A percentile compares a stretch with the other conserved stretches of the same genome.
Evolutionary conservation across 2,329 filamentous ascomycete species (phyloP).

Genomic region (Ophiocordyceps camponoti-saundersi): DNA sequence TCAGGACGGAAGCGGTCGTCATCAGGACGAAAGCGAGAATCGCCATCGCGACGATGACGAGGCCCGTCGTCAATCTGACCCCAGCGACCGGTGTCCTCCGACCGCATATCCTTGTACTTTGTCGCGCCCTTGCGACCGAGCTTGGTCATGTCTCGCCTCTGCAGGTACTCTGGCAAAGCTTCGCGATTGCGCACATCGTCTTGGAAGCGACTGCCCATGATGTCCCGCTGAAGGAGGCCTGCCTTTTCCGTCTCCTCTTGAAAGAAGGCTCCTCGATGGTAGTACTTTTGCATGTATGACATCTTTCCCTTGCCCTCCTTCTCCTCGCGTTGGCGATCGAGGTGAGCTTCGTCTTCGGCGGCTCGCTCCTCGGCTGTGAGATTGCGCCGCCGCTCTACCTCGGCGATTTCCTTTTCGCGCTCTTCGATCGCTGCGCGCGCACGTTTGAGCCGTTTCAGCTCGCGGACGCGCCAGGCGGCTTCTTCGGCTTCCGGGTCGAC

Average conservation of each 20-base stretch:
- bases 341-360: conserved; percentile 64
- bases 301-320: conserved; percentile 65
- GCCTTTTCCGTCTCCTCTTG: conserved; percentile 62
- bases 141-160: conserved; percentile 85
- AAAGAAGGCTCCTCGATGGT: conserved; percentile 93
- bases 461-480: conserved; percentile 85
- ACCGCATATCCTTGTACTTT: conserved; percentile 74
- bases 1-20: conserved; percentile 26
- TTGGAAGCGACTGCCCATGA: conserved; percentile 69
- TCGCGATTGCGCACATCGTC: conserved; percentile 76
- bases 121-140: conserved; percentile 83
- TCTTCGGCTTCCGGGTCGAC: conserved; percentile 75
- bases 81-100: conserved; percentile 84
- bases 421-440: conserved; percentile 72
- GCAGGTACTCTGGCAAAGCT: conserved; percentile 75
- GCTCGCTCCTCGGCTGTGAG: conserved; percentile 74
- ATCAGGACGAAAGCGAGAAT: conserved; percentile 55
- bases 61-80: conserved; percentile 39
- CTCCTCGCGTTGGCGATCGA: conserved; percentile 66
- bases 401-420: conserved; percentile 70
- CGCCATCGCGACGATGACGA: conserved; percentile 22
- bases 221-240: conserved; percentile 61
- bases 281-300: conserved; percentile 88
- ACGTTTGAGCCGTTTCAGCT: conserved; percentile 75
- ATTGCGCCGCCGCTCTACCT: conserved; percentile 75